Conservation (phyloP, 148 eudicot species). For the Nepenthes gracilis region DNA sequence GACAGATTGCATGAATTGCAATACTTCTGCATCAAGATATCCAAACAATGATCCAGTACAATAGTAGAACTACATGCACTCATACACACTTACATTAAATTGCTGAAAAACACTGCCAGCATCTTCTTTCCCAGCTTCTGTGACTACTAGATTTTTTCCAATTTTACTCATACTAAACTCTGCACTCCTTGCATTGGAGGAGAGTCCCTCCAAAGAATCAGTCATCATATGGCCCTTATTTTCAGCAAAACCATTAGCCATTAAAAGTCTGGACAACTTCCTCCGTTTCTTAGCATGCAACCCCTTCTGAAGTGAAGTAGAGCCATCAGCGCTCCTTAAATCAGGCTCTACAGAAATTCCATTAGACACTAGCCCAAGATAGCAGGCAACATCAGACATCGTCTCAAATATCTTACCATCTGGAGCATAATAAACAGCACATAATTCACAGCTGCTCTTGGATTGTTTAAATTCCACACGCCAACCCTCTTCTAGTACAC, state of each 20-base stretch:
- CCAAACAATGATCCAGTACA: slow-evolving; percentile 2
- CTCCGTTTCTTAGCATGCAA: slow-evolving; percentile 21
- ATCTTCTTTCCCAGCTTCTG: slow-evolving; percentile 13
- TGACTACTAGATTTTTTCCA: slow-evolving; percentile 10
- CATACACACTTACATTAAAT: slow-evolving; percentile 26
- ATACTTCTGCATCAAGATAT: slow-evolving; percentile 4
- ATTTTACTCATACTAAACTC: slow-evolving; percentile 6
- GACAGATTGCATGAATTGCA: neutral
- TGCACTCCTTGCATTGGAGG: slow-evolving; percentile 7
- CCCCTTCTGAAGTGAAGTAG: slow-evolving; percentile 19
- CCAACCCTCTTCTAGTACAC: slow-evolving; percentile 42
- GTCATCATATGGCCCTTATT: slow-evolving; percentile 9
- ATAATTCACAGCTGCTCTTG: slow-evolving; percentile 19
- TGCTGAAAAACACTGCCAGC: slow-evolving; percentile 17
- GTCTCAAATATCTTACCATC: slow-evolving; percentile 36
- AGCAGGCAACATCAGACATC: slow-evolving; percentile 37
- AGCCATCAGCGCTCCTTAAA: slow-evolving; percentile 19
- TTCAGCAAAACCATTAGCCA: slow-evolving; percentile 17
- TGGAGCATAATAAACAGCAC: slow-evolving; percentile 43
- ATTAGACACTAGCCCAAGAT: slow-evolving; percentile 30
- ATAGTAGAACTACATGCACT: slow-evolving; percentile 3
- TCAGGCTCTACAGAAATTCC: slow-evolving; percentile 17
- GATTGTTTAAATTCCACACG: slow-evolving; percentile 29
- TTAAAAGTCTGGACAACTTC: slow-evolving; percentile 15
- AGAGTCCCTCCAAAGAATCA: slow-evolving; percentile 10